Conservation (phyloP, 2,329 filamentous ascomycete genomes). For the Myriosclerotinia curreyana region DNA sequence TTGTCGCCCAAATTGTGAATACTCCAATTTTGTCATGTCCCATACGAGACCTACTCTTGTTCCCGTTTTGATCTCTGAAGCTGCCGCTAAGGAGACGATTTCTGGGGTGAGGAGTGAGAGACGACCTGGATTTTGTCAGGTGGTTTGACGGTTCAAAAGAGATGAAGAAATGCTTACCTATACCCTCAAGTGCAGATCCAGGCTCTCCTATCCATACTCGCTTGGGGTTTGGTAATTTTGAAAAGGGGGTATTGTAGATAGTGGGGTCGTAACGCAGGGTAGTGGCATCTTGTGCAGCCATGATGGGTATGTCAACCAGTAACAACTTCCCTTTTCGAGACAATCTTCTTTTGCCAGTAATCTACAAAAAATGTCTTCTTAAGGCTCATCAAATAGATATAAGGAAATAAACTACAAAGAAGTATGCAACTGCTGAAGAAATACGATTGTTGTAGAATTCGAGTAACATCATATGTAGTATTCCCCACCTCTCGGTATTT, state of each 20-base stretch:
- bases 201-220: constrained; percentile 32
- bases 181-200: constrained; percentile 26
- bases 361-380: too few relatives aligned
- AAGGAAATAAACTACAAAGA: background rate
- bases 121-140: constrained; percentile 32
- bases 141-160: background rate
- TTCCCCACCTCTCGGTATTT: background rate
- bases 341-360: too few relatives aligned
- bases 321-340: background rate
- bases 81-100: constrained; percentile 49
- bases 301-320: background rate
- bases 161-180: constrained; percentile 21
- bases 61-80: constrained; percentile 51
- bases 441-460: background rate
- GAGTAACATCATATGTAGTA: background rate
- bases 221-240: constrained; percentile 28
- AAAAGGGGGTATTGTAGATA: constrained; percentile 30
- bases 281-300: constrained; percentile 4
- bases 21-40: constrained; percentile 55
- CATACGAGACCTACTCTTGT: constrained; percentile 52
- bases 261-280: constrained; percentile 26
- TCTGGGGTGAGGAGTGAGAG: constrained; percentile 51
- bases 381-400: too few relatives aligned
- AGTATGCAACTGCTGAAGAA: background rate
- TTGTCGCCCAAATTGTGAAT: constrained; percentile 52